Evolutionary conservation across 768 basidiomycete genomes (phyloP).

Genomic region (Ramaria sp.): DNA sequence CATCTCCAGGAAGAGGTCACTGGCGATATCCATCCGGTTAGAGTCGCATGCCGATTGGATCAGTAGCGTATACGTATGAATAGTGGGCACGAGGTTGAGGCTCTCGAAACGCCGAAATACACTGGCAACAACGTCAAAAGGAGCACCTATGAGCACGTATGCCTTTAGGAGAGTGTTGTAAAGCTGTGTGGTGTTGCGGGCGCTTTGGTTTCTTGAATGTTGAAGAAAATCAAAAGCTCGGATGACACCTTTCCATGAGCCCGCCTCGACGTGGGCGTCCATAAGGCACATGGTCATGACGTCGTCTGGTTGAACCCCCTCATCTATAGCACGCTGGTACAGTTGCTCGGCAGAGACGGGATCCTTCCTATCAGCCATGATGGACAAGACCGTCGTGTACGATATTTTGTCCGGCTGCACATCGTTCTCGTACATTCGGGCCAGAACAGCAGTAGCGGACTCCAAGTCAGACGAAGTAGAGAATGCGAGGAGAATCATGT

Average conservation of each 20-base stretch:
- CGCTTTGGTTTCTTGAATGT: conserved; percentile 23
- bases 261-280: conserved; percentile 74
- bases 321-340: conserved; percentile 51
- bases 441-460: conserved; percentile 37
- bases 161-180: conserved; percentile 79
- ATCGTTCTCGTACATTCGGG: conserved; percentile 48
- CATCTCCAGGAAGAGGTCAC: conserved; percentile 60
- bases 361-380: conserved; percentile 54
- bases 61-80: conserved; percentile 57
- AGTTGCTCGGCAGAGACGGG: conserved; percentile 53
- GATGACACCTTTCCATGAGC: conserved; percentile 69
- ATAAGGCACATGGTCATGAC: conserved; percentile 62
- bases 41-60: conserved; percentile 77
- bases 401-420: conserved; percentile 37
- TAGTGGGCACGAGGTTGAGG: conserved; percentile 44
- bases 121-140: conserved; percentile 50
- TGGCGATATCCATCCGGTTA: conserved; percentile 51
- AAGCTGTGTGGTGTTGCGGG: conserved; percentile 43
- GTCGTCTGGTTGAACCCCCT: conserved; percentile 53
- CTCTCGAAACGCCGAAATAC: conserved; percentile 49
- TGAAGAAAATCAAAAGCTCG: conserved; percentile 55
- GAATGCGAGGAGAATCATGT: conserved; percentile 48
- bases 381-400: conserved; percentile 60
- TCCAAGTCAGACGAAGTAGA: conserved; percentile 44
- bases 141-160: conserved; percentile 70